These are phyloP conservation scores for Linnemannia schmuckeri DNA, from an alignment of 192 early-diverging fungal species.

Conservation along the genomic window DNA sequence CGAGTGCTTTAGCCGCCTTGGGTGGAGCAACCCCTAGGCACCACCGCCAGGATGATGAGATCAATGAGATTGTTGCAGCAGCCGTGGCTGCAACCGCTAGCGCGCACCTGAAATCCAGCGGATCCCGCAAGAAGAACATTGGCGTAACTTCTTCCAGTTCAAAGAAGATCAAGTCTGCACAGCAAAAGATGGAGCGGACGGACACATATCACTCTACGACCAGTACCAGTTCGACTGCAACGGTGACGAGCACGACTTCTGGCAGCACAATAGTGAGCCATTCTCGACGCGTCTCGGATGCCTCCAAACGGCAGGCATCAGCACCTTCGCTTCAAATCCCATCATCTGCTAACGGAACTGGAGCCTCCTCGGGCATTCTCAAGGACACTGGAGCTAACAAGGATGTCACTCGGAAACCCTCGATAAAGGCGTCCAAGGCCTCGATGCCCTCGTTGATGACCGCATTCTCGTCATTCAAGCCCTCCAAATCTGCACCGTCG, in stretches of 20 bases:
- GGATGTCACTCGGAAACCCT: constrained; percentile 30
- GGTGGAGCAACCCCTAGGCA: not conserved
- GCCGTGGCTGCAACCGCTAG: constrained; percentile 47
- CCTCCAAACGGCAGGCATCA: constrained; percentile 3
- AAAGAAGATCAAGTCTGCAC: constrained; percentile 15
- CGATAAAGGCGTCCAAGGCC: constrained; percentile 53
- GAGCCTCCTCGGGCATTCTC: not conserved
- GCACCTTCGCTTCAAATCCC: constrained; percentile 34
- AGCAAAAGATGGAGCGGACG: not conserved
- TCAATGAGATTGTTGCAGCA: constrained; percentile 50
- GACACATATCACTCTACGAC: not conserved
- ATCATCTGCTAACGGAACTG: not conserved
- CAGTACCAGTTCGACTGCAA: not conserved
- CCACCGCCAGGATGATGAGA: constrained; percentile 29
- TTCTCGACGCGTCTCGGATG: not conserved
- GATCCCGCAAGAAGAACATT: constrained; percentile 40
- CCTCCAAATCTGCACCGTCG: constrained; percentile 40
- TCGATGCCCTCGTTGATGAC: constrained; percentile 55
- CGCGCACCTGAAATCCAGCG: constrained; percentile 35
- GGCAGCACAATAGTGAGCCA: not conserved
- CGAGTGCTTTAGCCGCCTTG: not conserved
- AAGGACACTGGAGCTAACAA: constrained; percentile 13
- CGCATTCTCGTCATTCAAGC: constrained; percentile 48
- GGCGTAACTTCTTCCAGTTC: not conserved
- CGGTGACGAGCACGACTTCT: not conserved